Evolutionary conservation across 73 alveolate species (phyloP).

Genomic region (Paramecium biaurelia): DNA sequence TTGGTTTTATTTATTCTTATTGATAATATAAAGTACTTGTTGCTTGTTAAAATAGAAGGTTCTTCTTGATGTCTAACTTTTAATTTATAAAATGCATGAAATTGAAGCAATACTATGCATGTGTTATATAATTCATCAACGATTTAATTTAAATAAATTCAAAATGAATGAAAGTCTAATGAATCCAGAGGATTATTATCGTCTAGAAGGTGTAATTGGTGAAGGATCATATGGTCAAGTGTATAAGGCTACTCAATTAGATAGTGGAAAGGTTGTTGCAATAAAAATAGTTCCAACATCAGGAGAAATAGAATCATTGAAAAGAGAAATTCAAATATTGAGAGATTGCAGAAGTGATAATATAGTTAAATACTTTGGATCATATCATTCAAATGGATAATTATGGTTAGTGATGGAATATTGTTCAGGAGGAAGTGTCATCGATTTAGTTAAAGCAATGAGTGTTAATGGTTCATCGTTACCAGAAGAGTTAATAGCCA

Average conservation of each 20-base stretch:
- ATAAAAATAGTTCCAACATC: slow-evolving; percentile 82
- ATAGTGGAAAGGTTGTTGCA: slow-evolving; percentile 88
- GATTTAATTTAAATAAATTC: slow-evolving; percentile 21
- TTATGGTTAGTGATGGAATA: slow-evolving; percentile 97
- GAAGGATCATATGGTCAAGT: slow-evolving; percentile 97
- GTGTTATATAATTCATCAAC: not conserved
- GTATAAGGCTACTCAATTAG: slow-evolving; percentile 85
- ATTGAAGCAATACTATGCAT: not conserved
- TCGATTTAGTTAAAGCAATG: slow-evolving; percentile 89
- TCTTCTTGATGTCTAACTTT: not conserved
- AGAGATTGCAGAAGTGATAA: slow-evolving; percentile 89
- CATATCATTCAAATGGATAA: slow-evolving; percentile 86
- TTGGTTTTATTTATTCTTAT: no score
- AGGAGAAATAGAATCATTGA: slow-evolving; percentile 57
- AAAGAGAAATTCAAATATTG: slow-evolving; percentile 84
- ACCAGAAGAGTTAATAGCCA: slow-evolving; percentile 69
- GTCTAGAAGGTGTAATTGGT: slow-evolving; percentile 83
- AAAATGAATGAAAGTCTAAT: slow-evolving; percentile 26
- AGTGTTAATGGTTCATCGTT: slow-evolving; percentile 65
- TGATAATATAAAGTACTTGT: no score
- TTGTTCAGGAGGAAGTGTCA: slow-evolving; percentile 94
- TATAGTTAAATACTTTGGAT: slow-evolving; percentile 89
- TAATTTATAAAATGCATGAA: no score
- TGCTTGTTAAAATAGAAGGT: no score
- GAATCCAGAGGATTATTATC: slow-evolving; percentile 76